phyloP scores from a whole-genome alignment of 257 asterid species.

The Anisodus acutangulus region DNA sequence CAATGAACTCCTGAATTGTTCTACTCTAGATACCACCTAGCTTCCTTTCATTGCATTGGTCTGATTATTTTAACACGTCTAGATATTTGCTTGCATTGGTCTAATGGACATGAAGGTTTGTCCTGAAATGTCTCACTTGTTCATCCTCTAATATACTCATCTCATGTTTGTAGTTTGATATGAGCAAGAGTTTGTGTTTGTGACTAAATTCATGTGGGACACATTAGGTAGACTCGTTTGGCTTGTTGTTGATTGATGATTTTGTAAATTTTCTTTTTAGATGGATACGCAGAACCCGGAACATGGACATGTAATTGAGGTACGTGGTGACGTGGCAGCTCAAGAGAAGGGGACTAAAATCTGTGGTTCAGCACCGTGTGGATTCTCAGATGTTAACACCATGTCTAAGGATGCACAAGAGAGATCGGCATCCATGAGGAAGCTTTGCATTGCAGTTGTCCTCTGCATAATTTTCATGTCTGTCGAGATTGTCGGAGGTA shows the following conservation, averaged over 20 bases:
- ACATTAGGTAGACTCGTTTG: neutral
- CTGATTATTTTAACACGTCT: too few species aligned
- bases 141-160: too few species aligned
- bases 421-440: constrained; percentile 74
- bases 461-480: constrained; percentile 79
- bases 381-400: constrained; percentile 66
- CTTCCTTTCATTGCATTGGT: too few species aligned
- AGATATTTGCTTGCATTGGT: too few species aligned
- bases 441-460: constrained; percentile 66
- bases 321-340: constrained; percentile 43
- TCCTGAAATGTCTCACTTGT: too few species aligned
- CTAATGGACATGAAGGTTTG: too few species aligned
- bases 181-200: too few species aligned
- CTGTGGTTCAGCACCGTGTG: constrained; percentile 82
- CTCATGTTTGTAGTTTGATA: too few species aligned
- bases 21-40: too few species aligned
- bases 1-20: too few species aligned
- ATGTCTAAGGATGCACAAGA: constrained; percentile 72
- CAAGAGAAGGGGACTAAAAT: constrained; percentile 55
- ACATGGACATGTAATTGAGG: constrained; percentile 59
- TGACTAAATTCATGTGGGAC: neutral
- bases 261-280: constrained; percentile 40
- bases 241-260: neutral
- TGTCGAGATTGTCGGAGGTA: constrained; percentile 81
- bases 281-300: constrained; percentile 61